Evolutionary conservation across 2,329 filamentous ascomycete genomes (phyloP), one percentile per base, ranked within the genome.

Genomic region (Alternaria consortialis): DNA sequence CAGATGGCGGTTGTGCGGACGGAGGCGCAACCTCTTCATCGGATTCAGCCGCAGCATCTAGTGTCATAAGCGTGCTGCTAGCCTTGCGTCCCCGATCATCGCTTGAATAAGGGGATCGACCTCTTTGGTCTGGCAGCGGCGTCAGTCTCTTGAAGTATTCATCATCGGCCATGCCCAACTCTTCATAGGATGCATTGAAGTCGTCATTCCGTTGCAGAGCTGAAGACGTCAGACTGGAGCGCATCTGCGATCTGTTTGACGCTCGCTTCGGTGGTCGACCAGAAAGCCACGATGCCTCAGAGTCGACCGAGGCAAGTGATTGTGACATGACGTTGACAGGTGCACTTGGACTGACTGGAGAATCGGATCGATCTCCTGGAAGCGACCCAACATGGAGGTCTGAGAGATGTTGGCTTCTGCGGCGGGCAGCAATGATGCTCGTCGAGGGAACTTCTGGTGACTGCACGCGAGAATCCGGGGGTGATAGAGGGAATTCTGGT

Each of bases 201-300:
- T 88, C 85, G 20, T 87, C 84, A 23, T 84, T 79, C 48, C 78
- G 79, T 59, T 79, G 79, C 5, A 73, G 67, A 20, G 78, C 70
- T 4, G 72, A 70, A 7, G 83, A 85, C 15, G 80, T 79, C 23
- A 80, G 73, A 65, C 83, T 84, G 66, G 83, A 85, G 51, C 78
- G 80, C 65, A 81, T 69, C 67, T 80, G 74, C 56, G 79, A 81
- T 67, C 74, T 80, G 72, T 74, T 80, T 65, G 82, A 85, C 58
- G 76, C 78, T 44, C 80, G 80, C 76, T 85, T 80, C 68, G 84
- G 77, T 63, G 85, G 83, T 58, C 90, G 89, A 15, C 94, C 93
- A 4, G 93, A 95, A 44, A 99, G 88, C 95, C 95, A 99, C 0
- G 94, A 97, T 5, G 87, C 95, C 81, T 99, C 95, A 0, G 94